These are phyloP conservation scores for Penicillium canariense DNA, from an alignment of 495 filamentous ascomycete species.

Conservation along the genomic window DNA sequence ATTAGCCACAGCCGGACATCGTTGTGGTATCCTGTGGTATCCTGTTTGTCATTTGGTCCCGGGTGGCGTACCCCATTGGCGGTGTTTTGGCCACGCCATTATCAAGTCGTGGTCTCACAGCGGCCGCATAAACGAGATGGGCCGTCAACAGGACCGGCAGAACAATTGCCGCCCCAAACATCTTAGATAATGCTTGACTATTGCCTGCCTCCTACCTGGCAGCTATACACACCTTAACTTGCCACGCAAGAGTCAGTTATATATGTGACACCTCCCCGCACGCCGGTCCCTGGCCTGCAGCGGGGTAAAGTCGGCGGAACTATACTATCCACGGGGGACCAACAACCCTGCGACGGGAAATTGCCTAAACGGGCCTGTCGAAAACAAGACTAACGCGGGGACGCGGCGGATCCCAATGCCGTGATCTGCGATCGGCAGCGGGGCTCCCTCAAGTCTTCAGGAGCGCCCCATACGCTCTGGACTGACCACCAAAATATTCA, in stretches of 20 bases:
- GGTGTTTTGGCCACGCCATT: conserved; percentile 31
- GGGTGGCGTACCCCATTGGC: conserved; percentile 31
- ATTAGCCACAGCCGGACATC: not conserved
- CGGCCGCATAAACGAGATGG: not conserved
- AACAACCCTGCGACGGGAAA: conserved; percentile 1
- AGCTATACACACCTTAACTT: too few species aligned
- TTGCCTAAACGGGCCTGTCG: conserved; percentile 1
- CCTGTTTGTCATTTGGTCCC: not conserved
- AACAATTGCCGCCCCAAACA: not conserved
- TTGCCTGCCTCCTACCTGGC: not conserved
- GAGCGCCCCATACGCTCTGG: too few species aligned
- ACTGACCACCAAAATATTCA: too few species aligned
- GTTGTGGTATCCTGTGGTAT: not conserved
- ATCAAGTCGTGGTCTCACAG: conserved; percentile 16
- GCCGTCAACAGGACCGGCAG: not conserved
- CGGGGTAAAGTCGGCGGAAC: not conserved
- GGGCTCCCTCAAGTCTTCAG: too few species aligned
- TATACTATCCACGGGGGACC: not conserved
- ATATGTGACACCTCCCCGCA: not conserved
- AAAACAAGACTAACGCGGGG: not conserved
- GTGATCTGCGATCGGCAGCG: too few species aligned
- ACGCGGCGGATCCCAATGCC: too few species aligned
- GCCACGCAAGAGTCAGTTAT: too few species aligned
- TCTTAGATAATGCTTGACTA: not conserved
- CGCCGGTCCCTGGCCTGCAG: not conserved